Evolutionary conservation across 352 stramenopile genomes (phyloP), one percentile per base, ranked within the genome.

Genomic region (Aphanomyces cochlioides): DNA sequence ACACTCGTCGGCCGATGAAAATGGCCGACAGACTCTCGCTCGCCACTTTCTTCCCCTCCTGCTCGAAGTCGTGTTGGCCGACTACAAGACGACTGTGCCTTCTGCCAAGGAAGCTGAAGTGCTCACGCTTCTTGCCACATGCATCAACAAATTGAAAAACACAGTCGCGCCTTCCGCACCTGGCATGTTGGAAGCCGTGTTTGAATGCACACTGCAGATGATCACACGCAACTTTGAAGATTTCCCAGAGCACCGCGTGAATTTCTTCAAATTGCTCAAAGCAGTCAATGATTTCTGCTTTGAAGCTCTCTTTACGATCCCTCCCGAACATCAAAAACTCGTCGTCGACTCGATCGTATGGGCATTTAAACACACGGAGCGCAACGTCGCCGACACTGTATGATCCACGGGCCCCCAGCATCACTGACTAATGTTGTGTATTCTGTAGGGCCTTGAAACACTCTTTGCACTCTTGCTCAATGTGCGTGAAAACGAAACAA

Each of bases 161-260:
- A 82, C 84, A 28, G 92, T 95, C 56, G 87, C 82, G 7, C 78
- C 81, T 19, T 86, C 74, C 1, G 95, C 99, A 40, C 96, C 97
- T 12, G 83, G 88, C 71, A 98, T 99, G 56, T 91, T 99, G 76
- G 93, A 99, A 69, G 87, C 95, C 60, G 94, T 99, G 36, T 99
- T 99, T 77, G 94, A 99, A 82, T 98, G 93, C 74, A 99, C 97
- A 47, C 82, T 99, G 37, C 90, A 99, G 77, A 99, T 99, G 96
- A 99, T 99, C 76, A 99, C 97, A 6, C 96, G 90, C 68, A 99
- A 99, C 82, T 99, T 99, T 77, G 91, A 99, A 76, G 97, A 99
- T 76, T 99, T 97, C 77, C 97, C 97, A 0, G 97, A 99, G 75
- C 96, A 99, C 77, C 87, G 97, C 65, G 95, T 99, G 67, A 95